phyloP scores from a whole-genome alignment of 73 alveolate genomes.

The Stentor roeselii region DNA sequence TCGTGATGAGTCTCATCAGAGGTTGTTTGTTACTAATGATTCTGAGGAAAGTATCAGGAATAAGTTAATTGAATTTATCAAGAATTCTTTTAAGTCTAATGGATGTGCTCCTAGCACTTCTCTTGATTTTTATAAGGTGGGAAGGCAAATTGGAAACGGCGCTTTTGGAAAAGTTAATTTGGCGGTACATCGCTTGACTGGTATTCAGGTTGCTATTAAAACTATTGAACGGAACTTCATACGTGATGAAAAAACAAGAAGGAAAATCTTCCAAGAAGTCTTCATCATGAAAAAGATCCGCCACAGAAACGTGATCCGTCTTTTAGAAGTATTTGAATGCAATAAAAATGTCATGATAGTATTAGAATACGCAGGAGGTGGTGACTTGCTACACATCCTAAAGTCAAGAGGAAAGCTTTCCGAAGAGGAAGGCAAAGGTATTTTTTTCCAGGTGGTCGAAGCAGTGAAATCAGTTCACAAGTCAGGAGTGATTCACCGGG shows the following conservation, averaged over 20 bases:
- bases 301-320: constrained; percentile 69
- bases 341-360: constrained; percentile 81
- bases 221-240: constrained; percentile 56
- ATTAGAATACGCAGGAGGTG: constrained; percentile 89
- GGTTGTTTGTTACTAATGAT: no score
- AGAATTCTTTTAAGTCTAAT: no score
- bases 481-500: constrained; percentile 78
- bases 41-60: no score
- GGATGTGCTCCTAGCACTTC: constrained; percentile 61
- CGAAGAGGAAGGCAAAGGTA: constrained; percentile 74
- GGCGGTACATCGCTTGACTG: constrained; percentile 58
- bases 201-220: constrained; percentile 58
- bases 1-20: no score
- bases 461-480: constrained; percentile 72
- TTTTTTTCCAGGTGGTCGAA: constrained; percentile 69
- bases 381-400: constrained; percentile 74
- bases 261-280: constrained; percentile 60
- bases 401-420: constrained; percentile 64
- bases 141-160: constrained; percentile 58
- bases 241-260: constrained; percentile 58
- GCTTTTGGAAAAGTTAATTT: constrained; percentile 63
- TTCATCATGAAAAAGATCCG: constrained; percentile 54
- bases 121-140: constrained; percentile 54
- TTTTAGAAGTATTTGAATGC: constrained; percentile 85
- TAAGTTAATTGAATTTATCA: no score